Base-by-base conservation (phyloP, 176 grass and related monocot species). In the Chloris gayana region DNA sequence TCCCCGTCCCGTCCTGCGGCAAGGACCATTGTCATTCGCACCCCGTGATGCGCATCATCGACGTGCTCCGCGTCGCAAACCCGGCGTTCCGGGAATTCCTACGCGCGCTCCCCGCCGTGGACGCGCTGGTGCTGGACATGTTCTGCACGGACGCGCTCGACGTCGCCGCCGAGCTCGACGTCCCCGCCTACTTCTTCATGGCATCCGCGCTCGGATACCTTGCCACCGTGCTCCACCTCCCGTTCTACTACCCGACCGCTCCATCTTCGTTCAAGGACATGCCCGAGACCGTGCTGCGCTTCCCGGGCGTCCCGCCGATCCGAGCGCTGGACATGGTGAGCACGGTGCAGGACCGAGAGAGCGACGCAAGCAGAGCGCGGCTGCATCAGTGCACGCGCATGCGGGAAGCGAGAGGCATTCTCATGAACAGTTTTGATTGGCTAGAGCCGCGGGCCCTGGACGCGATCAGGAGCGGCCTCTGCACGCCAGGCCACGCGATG, bases 381-480 rank as follows among this genome's bases (percentile, higher is more conserved):
- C 6, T 89, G 38, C 80, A 25, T 18, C 89, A 89, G 68, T 53
- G 70, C 31, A 53, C 49, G 13, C 79, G 80, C 22, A 58, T 83
- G 73, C 41, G 64, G 30, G 85, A 89, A 22, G 81, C 72, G 2
- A 69, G 76, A 3, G 91, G 90, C 49, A 74, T 93, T 65, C 86
- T 97, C 17, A 68, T 93, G 72, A 97, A 93, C 80, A 87, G 76
- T 67, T 97, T 91, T 64, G 93, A 97, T 2, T 73, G 45, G 67
- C 35, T 97, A 24, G 93, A 97, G 75, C 0, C 82, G 49, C 81
- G 77, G 33, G 85, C 90, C 2, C 1, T 93, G 31, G 34, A 76
- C 13, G 88, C 85, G 21, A 47, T 97, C 13, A 72, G 72, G 12
- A 54, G 70, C 0, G 91, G 88, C 4, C 29, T 50, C 22, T 93